These are phyloP conservation scores for Elongisporangium prolatum DNA, from an alignment of 352 stramenopile genomes.

Conservation along the genomic window DNA sequence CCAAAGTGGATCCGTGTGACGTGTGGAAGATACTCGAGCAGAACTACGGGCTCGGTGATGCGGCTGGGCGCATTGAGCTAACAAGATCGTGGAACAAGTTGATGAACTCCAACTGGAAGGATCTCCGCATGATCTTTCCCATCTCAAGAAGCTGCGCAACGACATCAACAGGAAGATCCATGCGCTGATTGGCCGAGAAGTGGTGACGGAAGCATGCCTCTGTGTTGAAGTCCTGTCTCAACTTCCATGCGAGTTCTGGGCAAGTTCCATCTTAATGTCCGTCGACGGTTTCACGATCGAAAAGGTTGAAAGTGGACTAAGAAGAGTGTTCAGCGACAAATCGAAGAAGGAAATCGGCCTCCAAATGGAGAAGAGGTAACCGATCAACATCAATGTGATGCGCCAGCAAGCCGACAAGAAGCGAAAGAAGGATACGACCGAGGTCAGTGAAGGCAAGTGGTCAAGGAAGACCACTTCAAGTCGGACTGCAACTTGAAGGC, in stretches of 20 bases:
- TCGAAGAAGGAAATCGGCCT: conserved; percentile 7
- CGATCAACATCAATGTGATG: conserved; percentile 2
- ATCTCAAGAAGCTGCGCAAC: conserved; percentile 8
- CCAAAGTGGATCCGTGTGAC: conserved; percentile 8
- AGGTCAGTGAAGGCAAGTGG: neutral
- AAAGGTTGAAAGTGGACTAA: conserved; percentile 6
- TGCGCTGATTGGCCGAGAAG: conserved; percentile 1
- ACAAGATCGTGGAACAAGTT: conserved; percentile 1
- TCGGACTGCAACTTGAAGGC: neutral
- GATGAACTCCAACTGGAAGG: neutral
- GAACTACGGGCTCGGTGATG: conserved; percentile 2
- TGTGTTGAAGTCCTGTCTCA: conserved; percentile 7
- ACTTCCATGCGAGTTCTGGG: conserved; percentile 11
- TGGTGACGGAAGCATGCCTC: conserved; percentile 10
- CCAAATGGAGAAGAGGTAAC: conserved; percentile 2
- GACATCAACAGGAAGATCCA: conserved; percentile 12
- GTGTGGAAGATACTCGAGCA: conserved; percentile 6
- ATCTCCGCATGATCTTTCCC: conserved; percentile 3
- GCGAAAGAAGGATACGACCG: neutral
- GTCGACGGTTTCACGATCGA: conserved; percentile 5
- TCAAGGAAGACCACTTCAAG: conserved; percentile 7
- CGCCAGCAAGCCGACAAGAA: neutral
- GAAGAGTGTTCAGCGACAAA: conserved; percentile 9
- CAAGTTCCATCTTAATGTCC: conserved; percentile 8
- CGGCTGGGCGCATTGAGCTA: conserved; percentile 3